Percentiles rank a stretch among this genome's conserved stretches.
Conservation (phyloP, 2,329 filamentous ascomycete species). For the Fusarium marasasianum region DNA sequence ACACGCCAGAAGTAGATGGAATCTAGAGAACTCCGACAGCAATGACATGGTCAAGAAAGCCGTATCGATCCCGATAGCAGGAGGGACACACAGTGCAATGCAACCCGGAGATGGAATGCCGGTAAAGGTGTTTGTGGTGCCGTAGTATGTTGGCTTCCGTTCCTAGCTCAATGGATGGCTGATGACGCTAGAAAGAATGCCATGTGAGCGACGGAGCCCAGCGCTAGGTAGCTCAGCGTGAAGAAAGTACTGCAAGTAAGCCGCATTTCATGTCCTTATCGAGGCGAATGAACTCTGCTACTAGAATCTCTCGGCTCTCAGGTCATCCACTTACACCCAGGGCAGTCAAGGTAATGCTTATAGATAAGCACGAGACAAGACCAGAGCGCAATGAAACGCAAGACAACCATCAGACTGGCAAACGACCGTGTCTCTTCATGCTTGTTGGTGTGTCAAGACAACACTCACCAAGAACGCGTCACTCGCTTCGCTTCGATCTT, state of each 20-base stretch:
- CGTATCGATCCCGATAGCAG: background rate
- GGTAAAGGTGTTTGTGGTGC: constrained; percentile 11
- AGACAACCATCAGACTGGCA: background rate
- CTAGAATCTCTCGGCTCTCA: background rate
- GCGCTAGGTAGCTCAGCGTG: background rate
- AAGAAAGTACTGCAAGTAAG: background rate
- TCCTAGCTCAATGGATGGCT: constrained; percentile 16
- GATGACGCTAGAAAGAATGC: constrained; percentile 31
- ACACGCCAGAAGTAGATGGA: background rate
- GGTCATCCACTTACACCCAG: background rate
- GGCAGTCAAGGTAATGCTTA: background rate
- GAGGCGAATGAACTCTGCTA: constrained; percentile 5
- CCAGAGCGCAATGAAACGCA: background rate
- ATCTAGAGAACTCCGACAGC: background rate
- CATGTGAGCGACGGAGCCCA: constrained; percentile 28
- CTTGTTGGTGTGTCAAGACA: background rate
- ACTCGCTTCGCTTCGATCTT: background rate
- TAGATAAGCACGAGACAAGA: constrained; percentile 7
- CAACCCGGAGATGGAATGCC: constrained; percentile 25
- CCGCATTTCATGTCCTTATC: constrained; percentile 27
- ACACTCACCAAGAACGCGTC: background rate
- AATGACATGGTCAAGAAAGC: background rate
- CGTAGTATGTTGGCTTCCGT: constrained; percentile 21
- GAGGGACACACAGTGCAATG: background rate
- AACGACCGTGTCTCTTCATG: constrained; percentile 24